Evolutionary conservation across 108 stramenopile genomes (phyloP).

Genomic region (Aurantiochytrium sp.): DNA sequence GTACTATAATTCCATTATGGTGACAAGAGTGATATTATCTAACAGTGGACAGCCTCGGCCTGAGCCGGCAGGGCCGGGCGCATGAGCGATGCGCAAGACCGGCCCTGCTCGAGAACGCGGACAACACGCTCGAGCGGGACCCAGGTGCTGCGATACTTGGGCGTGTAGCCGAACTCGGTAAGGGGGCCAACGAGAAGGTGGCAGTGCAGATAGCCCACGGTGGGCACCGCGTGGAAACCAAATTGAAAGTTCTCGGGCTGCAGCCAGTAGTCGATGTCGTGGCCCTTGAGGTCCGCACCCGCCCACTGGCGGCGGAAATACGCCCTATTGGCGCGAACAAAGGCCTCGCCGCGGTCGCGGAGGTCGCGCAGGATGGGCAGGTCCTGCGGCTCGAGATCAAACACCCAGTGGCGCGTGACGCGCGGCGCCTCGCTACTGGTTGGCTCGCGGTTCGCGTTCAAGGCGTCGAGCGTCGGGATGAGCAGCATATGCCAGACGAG

Average conservation of each 20-base stretch:
- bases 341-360: background rate
- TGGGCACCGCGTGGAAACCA: background rate
- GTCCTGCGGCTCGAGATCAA: background rate
- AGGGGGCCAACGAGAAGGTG: background rate
- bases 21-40: background rate
- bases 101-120: background rate
- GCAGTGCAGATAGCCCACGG: slow-evolving; percentile 13
- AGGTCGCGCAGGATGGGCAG: background rate
- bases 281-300: background rate
- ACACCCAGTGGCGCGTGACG: background rate
- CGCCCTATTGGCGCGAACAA: background rate
- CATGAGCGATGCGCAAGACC: background rate
- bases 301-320: background rate
- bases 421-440: background rate
- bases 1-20: too few relatives aligned
- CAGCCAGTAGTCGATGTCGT: background rate
- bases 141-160: background rate
- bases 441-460: background rate
- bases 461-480: background rate
- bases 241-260: background rate
- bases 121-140: background rate
- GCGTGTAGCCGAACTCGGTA: background rate
- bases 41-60: background rate
- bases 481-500: slow-evolving; percentile 15
- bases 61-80: background rate